Conservation (phyloP, 768 basidiomycete genomes). For the Hypholoma sublateritium region DNA sequence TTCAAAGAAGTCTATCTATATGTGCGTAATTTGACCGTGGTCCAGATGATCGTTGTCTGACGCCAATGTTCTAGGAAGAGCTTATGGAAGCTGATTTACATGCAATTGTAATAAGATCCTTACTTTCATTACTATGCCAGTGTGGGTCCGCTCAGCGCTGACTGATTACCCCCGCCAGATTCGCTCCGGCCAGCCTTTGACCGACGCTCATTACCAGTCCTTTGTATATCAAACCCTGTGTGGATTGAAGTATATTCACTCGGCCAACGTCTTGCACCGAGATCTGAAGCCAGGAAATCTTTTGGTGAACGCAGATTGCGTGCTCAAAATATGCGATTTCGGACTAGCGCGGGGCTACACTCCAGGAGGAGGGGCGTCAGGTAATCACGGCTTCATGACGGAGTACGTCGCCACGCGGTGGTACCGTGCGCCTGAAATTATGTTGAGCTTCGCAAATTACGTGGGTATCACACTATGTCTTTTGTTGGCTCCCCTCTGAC, state of each 20-base stretch:
- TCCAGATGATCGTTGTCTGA: neutral
- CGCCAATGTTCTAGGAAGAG: constrained; percentile 68
- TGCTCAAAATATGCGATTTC: constrained; percentile 98
- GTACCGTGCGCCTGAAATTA: constrained; percentile 99
- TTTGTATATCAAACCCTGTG: constrained; percentile 99
- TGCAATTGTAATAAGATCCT: constrained; percentile 71
- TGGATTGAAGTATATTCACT: constrained; percentile 97
- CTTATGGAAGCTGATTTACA: constrained; percentile 99
- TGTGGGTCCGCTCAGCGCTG: neutral
- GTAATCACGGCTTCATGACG: constrained; percentile 96
- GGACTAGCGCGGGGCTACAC: constrained; percentile 94
- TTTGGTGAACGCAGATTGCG: constrained; percentile 97
- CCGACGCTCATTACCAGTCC: constrained; percentile 90
- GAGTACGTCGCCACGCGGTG: constrained; percentile 98
- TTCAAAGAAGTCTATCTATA: constrained; percentile 99
- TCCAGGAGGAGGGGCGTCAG: constrained; percentile 75
- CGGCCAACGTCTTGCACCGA: constrained; percentile 93
- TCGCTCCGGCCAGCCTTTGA: constrained; percentile 84
- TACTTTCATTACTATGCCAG: neutral
- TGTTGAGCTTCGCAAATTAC: constrained; percentile 97
- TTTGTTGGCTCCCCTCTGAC: constrained; percentile 13
- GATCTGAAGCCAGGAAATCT: constrained; percentile 95
- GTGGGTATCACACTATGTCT: constrained; percentile 45
- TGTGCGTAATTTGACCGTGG: constrained; percentile 32
- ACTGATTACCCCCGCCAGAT: constrained; percentile 43